These are phyloP conservation scores for Neurospora tetraspora DNA, from an alignment of 495 filamentous ascomycete species.

Conservation along the genomic window DNA sequence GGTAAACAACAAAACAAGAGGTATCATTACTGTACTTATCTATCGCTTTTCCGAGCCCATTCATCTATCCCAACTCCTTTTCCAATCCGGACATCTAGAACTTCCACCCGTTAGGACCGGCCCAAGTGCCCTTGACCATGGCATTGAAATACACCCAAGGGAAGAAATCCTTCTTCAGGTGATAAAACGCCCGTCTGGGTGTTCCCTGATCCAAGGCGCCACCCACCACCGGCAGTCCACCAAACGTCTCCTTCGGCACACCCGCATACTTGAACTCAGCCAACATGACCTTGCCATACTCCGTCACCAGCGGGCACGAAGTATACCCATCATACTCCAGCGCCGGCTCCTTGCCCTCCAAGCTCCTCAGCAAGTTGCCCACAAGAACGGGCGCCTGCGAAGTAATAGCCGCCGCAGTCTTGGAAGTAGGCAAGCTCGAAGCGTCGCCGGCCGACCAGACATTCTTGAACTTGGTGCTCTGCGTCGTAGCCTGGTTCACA, in stretches of 20 bases:
- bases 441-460: slow-evolving; percentile 64
- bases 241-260: slow-evolving; percentile 60
- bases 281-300: slow-evolving; percentile 57
- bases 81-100: neutral
- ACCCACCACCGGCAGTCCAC: slow-evolving; percentile 13
- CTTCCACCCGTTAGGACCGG: slow-evolving; percentile 45
- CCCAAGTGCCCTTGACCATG: slow-evolving; percentile 56
- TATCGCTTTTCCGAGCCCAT: neutral
- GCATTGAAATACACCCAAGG: slow-evolving; percentile 52
- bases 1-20: neutral
- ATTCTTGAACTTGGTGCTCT: slow-evolving; percentile 53
- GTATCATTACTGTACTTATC: neutral
- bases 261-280: slow-evolving; percentile 69
- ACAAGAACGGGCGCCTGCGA: slow-evolving; percentile 53
- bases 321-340: slow-evolving; percentile 57
- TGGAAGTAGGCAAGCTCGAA: slow-evolving; percentile 55
- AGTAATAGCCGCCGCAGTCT: slow-evolving; percentile 59
- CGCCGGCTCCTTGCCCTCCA: slow-evolving; percentile 45
- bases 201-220: slow-evolving; percentile 48
- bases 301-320: slow-evolving; percentile 56
- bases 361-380: slow-evolving; percentile 39
- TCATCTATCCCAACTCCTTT: neutral
- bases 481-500: slow-evolving; percentile 49
- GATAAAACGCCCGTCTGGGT: slow-evolving; percentile 48
- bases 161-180: slow-evolving; percentile 66